These are phyloP conservation scores for Umbelopsis isabellina DNA, from an alignment of 192 early-diverging fungal species.

Conservation along the genomic window DNA sequence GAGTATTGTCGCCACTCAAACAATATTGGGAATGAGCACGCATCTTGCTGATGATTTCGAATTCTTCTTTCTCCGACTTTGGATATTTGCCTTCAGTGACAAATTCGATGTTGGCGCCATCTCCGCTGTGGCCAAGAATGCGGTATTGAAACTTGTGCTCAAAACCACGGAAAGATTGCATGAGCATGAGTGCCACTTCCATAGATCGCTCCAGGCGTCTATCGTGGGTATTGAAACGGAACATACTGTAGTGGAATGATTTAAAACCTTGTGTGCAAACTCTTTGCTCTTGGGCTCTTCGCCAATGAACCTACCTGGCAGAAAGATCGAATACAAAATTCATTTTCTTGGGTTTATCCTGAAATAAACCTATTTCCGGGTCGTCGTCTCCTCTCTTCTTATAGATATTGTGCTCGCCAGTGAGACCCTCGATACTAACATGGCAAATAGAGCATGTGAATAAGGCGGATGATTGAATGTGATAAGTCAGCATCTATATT, in stretches of 20 bases:
- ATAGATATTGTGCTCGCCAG: conserved; percentile 78
- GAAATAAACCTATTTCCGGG: conserved; percentile 66
- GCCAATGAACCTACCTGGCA: conserved; percentile 52
- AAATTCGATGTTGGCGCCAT: conserved; percentile 74
- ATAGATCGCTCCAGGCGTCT: conserved; percentile 62
- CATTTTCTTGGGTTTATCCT: conserved; percentile 77
- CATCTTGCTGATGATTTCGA: conserved; percentile 75
- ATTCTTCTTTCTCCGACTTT: conserved; percentile 75
- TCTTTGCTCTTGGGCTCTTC: background rate
- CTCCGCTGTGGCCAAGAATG: conserved; percentile 79
- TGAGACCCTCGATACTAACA: conserved; percentile 65
- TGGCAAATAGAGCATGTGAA: background rate
- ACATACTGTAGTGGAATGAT: conserved; percentile 46
- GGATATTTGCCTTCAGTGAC: conserved; percentile 72
- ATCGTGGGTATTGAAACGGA: conserved; percentile 66
- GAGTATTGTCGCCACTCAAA: conserved; percentile 77
- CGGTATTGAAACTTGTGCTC: conserved; percentile 81
- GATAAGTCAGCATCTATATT: background rate
- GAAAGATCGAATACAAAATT: conserved; percentile 81
- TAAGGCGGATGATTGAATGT: background rate
- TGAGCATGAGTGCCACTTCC: conserved; percentile 68
- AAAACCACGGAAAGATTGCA: conserved; percentile 75
- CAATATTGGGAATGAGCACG: conserved; percentile 81
- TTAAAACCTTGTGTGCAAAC: no score
- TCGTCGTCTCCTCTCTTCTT: conserved; percentile 81